These are phyloP conservation scores for Chimonanthus praecox DNA, from an alignment of 164 flowering plant genomes.

Conservation along the genomic window DNA sequence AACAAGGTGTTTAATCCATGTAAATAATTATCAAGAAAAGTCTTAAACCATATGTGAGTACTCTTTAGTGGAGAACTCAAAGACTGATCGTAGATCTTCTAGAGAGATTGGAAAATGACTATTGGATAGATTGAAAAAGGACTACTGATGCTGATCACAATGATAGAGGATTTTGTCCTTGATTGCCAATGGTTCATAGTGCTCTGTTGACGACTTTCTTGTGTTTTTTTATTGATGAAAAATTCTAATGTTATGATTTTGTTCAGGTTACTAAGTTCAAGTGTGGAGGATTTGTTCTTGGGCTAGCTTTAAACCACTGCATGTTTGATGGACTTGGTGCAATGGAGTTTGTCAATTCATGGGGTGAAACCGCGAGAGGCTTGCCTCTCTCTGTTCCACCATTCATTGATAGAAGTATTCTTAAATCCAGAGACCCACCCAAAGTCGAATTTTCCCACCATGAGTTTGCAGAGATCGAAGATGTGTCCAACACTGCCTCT, in stretches of 20 bases:
- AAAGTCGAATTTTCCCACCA: conserved; percentile 59
- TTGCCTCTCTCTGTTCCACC: conserved; percentile 51
- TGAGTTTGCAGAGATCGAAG: conserved; percentile 76
- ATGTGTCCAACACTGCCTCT: conserved; percentile 42
- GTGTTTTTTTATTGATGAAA: too few species aligned
- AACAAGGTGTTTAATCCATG: not conserved
- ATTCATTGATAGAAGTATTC: conserved; percentile 50
- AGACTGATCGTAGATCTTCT: too few species aligned
- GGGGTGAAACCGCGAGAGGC: conserved; percentile 80
- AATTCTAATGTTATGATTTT: not conserved
- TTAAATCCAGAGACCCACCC: conserved; percentile 57
- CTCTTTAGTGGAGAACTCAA: not conserved
- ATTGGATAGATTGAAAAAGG: too few species aligned
- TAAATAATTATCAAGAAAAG: not conserved
- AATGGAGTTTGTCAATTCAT: conserved; percentile 81
- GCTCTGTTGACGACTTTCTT: not conserved
- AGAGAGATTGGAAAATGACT: too few species aligned
- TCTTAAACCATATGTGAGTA: not conserved
- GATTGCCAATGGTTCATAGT: not conserved
- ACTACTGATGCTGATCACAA: too few species aligned
- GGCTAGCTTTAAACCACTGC: conserved; percentile 74
- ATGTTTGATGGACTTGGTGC: conserved; percentile 81
- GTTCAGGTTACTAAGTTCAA: conserved; percentile 78
- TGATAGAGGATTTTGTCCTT: not conserved
- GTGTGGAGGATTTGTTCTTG: conserved; percentile 86